Base-by-base conservation (phyloP, 768 basidiomycete genomes). In the Rhizopogon vulgaris region DNA sequence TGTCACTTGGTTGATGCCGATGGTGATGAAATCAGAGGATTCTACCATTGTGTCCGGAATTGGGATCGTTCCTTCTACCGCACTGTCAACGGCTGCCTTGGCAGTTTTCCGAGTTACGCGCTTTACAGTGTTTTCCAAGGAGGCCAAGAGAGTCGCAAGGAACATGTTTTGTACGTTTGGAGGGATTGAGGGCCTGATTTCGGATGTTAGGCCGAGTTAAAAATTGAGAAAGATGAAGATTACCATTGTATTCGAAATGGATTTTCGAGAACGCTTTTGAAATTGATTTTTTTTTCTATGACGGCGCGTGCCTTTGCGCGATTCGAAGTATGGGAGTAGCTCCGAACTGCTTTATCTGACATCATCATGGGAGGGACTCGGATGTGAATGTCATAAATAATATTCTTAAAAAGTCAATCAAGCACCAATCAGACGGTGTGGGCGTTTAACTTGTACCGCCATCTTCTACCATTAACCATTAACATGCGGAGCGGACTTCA, bases 1-100 rank as follows among this genome's bases (percentile, higher is more conserved):
- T 1, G 90, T 90, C 12, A 93, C 86, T 59, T 81, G 73, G 60
- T 93, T 94, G 54, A 93, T 84, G n/a, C 91, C 91, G 42, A 84
- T 61, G 9, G 73, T 64, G 32, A 85, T 53, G 62, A 84, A 78
- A 9, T 69, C 57, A 18, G 80, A 63, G 25, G 22, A 22, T 22
- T 3, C 22, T 22, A 22, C 3, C 3, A 22, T 22, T 22, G 22
- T 22, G 22, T 22, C 22, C 22, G 22, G 22, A 22, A 34, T 24
- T 6, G 18, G 1, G 22, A 5, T 22, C 22, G 22, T 22, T 22
- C 22, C 22, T 22, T 22, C 22, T 15, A 46, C 4, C 22, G 17
- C 43, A 30, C 18, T 45, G 17, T 28, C 18, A 45, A 5, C 14
- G 15, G 11, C 22, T 45, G 17, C 28, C 11, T 30, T 43, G 17